These are phyloP conservation scores for Hanseniaspora meyeri DNA, from an alignment of 805 yeast species.

Conservation along the genomic window DNA sequence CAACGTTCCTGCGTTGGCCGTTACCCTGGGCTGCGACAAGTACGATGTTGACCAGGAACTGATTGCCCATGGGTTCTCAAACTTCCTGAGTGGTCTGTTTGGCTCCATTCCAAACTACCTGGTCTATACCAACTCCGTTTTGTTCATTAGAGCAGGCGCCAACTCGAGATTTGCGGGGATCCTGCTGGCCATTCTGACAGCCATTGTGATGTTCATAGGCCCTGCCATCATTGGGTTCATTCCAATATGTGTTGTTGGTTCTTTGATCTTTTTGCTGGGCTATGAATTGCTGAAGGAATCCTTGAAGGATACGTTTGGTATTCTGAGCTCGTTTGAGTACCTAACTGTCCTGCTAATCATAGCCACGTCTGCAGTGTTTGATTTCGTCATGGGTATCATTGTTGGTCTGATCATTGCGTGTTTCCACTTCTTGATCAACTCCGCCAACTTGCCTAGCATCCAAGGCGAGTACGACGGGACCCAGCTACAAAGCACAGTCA, in stretches of 20 bases:
- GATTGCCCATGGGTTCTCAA: constrained; percentile 89
- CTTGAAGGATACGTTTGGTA: constrained; percentile 68
- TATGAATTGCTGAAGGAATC: constrained; percentile 84
- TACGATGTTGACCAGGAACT: constrained; percentile 86
- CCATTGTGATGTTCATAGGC: constrained; percentile 70
- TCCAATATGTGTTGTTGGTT: constrained; percentile 92
- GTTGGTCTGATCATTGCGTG: constrained; percentile 88
- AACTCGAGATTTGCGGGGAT: constrained; percentile 80
- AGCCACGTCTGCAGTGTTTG: constrained; percentile 90
- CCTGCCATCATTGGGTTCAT: constrained; percentile 88
- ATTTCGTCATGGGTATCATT: constrained; percentile 83
- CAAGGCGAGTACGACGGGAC: constrained; percentile 74
- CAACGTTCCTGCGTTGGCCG: constrained; percentile 93
- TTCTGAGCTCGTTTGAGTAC: constrained; percentile 66
- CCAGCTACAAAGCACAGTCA: constrained; percentile 81
- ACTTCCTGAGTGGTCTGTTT: constrained; percentile 63
- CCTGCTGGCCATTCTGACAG: constrained; percentile 74
- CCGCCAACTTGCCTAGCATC: constrained; percentile 72
- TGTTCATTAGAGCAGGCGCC: constrained; percentile 90
- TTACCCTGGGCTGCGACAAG: constrained; percentile 67
- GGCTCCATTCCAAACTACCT: constrained; percentile 91
- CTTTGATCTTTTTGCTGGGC: constrained; percentile 79
- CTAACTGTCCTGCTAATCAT: constrained; percentile 74
- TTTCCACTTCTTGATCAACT: constrained; percentile 86
- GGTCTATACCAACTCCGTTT: constrained; percentile 85